A percentile compares a stretch with the other conserved stretches of the same genome.
Evolutionary conservation across 225 moss, liverwort and hornwort species (phyloP).

Genomic region (Neckera pumila): DNA sequence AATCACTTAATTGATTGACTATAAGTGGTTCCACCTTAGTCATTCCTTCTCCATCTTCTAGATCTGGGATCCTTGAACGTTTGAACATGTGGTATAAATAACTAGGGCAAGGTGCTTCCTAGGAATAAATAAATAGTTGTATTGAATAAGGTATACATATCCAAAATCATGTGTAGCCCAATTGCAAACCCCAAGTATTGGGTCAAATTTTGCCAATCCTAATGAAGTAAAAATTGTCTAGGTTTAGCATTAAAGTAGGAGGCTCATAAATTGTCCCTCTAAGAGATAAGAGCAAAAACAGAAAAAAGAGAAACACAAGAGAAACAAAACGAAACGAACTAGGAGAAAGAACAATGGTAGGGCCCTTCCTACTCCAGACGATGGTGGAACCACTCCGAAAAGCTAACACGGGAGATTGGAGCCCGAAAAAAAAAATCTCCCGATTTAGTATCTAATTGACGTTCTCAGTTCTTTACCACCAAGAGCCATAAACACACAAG

Average conservation of each 20-base stretch:
- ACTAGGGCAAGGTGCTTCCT: neutral
- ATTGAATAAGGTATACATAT: neutral
- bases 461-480: neutral
- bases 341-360: no score
- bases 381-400: no score
- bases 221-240: neutral
- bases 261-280: no score
- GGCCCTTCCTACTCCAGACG: no score
- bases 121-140: neutral
- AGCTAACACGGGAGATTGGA: no score
- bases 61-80: neutral
- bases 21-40: no score
- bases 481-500: neutral
- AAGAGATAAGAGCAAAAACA: no score
- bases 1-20: no score
- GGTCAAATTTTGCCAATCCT: accelerated
- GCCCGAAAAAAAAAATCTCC: no score
- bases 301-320: no score
- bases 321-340: no score
- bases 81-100: neutral
- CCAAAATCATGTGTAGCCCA: neutral
- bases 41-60: neutral
- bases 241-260: neutral
- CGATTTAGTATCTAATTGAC: neutral
- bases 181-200: accelerated